These are phyloP conservation scores for Calonectria crousiana DNA, from an alignment of 2,329 filamentous ascomycete genomes.

Conservation along the genomic window DNA sequence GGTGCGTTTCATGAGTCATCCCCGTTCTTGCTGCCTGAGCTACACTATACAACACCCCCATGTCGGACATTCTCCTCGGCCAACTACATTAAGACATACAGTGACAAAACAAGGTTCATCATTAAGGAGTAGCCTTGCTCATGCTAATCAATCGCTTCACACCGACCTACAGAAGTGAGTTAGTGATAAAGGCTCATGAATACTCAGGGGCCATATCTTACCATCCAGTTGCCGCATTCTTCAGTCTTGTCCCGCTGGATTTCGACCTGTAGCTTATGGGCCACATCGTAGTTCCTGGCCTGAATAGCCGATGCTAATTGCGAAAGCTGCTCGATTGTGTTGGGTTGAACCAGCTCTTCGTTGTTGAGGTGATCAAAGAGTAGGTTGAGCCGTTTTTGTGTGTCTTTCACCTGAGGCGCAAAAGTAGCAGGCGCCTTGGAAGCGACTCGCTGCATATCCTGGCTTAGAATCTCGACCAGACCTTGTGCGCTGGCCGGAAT, in stretches of 20 bases:
- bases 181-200: slow-evolving; percentile 48
- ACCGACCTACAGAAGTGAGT: slow-evolving; percentile 68
- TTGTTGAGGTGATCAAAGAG: slow-evolving; percentile 99
- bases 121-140: slow-evolving; percentile 79
- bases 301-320: slow-evolving; percentile 76
- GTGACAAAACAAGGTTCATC: slow-evolving; percentile 13
- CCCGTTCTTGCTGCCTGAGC: slow-evolving; percentile 35
- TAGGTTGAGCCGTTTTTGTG: slow-evolving; percentile 90
- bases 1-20: slow-evolving; percentile 42
- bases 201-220: slow-evolving; percentile 58
- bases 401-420: slow-evolving; percentile 90
- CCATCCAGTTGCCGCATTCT: slow-evolving; percentile 90
- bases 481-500: slow-evolving; percentile 82
- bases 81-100: slow-evolving; percentile 36
- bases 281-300: slow-evolving; percentile 75
- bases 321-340: slow-evolving; percentile 77
- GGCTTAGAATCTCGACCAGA: slow-evolving; percentile 83
- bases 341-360: slow-evolving; percentile 85
- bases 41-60: slow-evolving; percentile 38
- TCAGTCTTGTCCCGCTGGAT: slow-evolving; percentile 82
- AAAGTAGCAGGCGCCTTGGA: slow-evolving; percentile 87
- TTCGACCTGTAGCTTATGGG: slow-evolving; percentile 77
- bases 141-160: slow-evolving; percentile 83
- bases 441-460: slow-evolving; percentile 91
- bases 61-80: slow-evolving; percentile 15